Evolutionary conservation across 2,329 filamentous ascomycete genomes (phyloP).

Genomic region (Talaromyces rugulosus): DNA sequence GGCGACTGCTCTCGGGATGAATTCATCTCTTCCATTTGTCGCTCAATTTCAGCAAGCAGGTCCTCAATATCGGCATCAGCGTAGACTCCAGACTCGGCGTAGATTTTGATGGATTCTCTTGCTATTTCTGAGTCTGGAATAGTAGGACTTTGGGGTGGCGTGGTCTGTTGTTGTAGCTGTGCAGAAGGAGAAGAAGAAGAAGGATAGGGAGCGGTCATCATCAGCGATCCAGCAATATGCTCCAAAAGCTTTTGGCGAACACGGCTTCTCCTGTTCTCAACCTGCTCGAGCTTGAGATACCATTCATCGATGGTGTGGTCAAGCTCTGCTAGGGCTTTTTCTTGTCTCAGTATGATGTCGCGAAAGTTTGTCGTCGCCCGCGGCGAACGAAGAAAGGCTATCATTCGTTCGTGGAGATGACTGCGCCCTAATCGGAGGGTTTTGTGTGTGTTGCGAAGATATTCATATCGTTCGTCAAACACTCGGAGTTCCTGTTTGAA

Average conservation of each 20-base stretch:
- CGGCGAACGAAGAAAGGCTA: slow-evolving; percentile 69
- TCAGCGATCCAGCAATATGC: slow-evolving; percentile 69
- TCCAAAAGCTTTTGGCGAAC: slow-evolving; percentile 77
- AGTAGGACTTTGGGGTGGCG: not conserved
- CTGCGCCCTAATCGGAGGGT: slow-evolving; percentile 71
- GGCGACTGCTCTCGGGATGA: slow-evolving; percentile 17
- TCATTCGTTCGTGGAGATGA: slow-evolving; percentile 72
- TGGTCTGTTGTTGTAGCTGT: slow-evolving; percentile 34
- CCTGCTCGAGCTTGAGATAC: slow-evolving; percentile 73
- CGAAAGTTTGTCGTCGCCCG: slow-evolving; percentile 67
- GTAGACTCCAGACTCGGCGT: slow-evolving; percentile 57
- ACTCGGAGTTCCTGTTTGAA: slow-evolving; percentile 61
- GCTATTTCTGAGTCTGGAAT: slow-evolving; percentile 4
- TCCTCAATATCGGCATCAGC: slow-evolving; percentile 64
- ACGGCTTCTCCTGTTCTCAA: slow-evolving; percentile 70
- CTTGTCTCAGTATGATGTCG: slow-evolving; percentile 72
- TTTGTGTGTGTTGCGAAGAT: slow-evolving; percentile 71
- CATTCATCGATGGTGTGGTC: slow-evolving; percentile 77
- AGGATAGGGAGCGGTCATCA: slow-evolving; percentile 34
- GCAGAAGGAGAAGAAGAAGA: not conserved
- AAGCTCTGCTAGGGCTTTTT: slow-evolving; percentile 72
- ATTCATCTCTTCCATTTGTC: slow-evolving; percentile 49
- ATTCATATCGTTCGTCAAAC: slow-evolving; percentile 74
- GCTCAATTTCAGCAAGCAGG: slow-evolving; percentile 63
- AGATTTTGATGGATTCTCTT: slow-evolving; percentile 62